Evolutionary conservation across 257 asterid species (phyloP), one percentile per base, ranked within the genome.

Genomic region (Solanum piurae): DNA sequence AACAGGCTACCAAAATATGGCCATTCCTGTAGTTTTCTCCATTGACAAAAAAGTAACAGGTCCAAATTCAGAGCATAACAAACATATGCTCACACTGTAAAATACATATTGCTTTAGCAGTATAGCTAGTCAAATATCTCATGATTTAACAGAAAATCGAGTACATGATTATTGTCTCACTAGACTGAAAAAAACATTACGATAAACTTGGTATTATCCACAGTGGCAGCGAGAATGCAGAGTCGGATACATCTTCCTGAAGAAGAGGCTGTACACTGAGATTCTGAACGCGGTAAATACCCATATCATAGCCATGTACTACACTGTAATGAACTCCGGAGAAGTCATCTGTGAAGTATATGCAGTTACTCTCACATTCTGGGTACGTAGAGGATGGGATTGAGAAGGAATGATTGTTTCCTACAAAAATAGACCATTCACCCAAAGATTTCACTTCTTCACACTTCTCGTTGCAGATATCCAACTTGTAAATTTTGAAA

Each of bases 341-440:
- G 82, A 60, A 75, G 89, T 89, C 91, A 49, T 89, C 91, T 6
- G 91, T 89, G 88, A 89, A 89, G 87, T 84, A 88, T 82, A 90
- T 82, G 85, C 89, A 90, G 36, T 90, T 90, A 77, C 84, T 68
- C 60, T 34, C 66, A 84, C 91, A 89, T 44, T 88, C 89, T 29
- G 88, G 89, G 87, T 88, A 55, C 36, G 87, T 87, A 55, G 52
- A 73, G 34, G 86, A 29, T 4, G 73, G 84, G 38, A 90, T 68
- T 69, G 89, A 75, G 88, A 90, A 90, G 44, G 89, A 83, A 38
- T 76, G 49, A 68, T 86, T 90, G 80, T 25, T 83, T 38, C 92
- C 89, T 1, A 88, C 62, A 75, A 88, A 88, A 60, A 88, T 66
- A 23, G 92, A 88, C 88, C 89, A 88, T 16, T 90, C 62, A 84